Evolutionary conservation across 768 basidiomycete genomes (phyloP), one percentile per base, ranked within the genome.

Genomic region (Chlorophyllum brunneum): DNA sequence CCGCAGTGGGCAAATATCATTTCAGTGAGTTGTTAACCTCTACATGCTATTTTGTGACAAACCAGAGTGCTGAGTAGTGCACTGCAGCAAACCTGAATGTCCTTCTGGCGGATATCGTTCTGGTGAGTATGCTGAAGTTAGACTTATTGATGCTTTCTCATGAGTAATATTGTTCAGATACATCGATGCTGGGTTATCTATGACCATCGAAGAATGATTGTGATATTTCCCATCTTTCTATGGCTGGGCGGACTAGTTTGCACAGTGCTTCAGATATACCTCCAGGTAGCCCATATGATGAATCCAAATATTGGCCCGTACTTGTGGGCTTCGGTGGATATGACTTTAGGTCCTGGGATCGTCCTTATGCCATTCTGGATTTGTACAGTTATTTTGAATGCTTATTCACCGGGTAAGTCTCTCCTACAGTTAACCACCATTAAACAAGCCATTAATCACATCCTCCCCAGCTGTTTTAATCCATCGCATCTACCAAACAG

Each of bases 221-320:
- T 16, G 2, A 34, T 34, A 7, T 23, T 46, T 18, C 45, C 45
- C 2, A 8, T 46, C 3, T 34, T 46, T 34, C n/a, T 46, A 20
- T 46, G 45, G 45, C 4, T 46, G 4, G 31, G 5, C 2, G 45
- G 18, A 22, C 20, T 46, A 5, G 16, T 46, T 13, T 46, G 45
- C 30, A 34, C 45, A 15, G 27, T 46, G 18, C 31, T 46, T n/a
- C 45, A 46, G 27, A 33, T 46, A 1, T 46, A 46, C n/a, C 45
- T 46, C 15, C 45, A 46, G 34, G 31, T 16, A 1, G 45, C 31
- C 4, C 45, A 46, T 23, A 31, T 36, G 11, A 33, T 22, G 18
- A 46, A 46, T 13, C 45, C 45, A 4, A 34, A n/a, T 3, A 46
- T 46, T 5, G 45, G 45, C 9, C 45, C 45, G 7, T 46, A 46